phyloP scores from a whole-genome alignment of 805 yeast species.

The Saturnispora dispora region DNA sequence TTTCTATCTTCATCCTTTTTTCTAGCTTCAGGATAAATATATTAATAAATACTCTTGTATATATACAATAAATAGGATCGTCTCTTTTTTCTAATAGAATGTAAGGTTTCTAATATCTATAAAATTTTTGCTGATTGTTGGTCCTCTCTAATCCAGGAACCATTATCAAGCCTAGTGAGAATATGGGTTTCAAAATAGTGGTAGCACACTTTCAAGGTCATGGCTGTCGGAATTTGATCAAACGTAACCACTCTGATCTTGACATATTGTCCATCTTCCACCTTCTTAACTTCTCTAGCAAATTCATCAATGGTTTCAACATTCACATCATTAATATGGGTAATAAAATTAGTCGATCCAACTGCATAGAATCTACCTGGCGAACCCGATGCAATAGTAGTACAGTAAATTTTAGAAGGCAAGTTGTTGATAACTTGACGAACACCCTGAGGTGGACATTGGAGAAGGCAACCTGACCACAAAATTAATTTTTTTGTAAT shows the following conservation, averaged over 20 bases:
- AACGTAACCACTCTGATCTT: constrained; percentile 74
- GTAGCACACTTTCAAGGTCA: constrained; percentile 75
- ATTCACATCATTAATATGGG: constrained; percentile 74
- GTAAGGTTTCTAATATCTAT: neutral
- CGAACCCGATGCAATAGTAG: constrained; percentile 66
- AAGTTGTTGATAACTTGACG: constrained; percentile 69
- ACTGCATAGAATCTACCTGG: constrained; percentile 81
- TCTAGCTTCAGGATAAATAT: neutral
- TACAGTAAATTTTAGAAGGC: constrained; percentile 80
- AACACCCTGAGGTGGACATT: constrained; percentile 88
- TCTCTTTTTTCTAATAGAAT: neutral
- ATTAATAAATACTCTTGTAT: neutral
- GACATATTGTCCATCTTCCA: constrained; percentile 74
- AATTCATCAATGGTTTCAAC: constrained; percentile 67
- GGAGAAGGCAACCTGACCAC: constrained; percentile 81
- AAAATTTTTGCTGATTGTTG: neutral
- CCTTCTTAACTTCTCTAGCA: constrained; percentile 51
- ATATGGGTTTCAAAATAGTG: constrained; percentile 72
- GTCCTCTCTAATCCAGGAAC: constrained; percentile 41
- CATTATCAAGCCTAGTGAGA: constrained; percentile 42
- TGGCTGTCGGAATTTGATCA: constrained; percentile 81
- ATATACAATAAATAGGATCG: neutral
- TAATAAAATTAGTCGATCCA: constrained; percentile 72
- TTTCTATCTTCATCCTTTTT: neutral
- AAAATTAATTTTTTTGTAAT: constrained; percentile 58